Base-by-base conservation (phyloP, 164 flowering plant genomes). In the Nelumbo lutea region DNA sequence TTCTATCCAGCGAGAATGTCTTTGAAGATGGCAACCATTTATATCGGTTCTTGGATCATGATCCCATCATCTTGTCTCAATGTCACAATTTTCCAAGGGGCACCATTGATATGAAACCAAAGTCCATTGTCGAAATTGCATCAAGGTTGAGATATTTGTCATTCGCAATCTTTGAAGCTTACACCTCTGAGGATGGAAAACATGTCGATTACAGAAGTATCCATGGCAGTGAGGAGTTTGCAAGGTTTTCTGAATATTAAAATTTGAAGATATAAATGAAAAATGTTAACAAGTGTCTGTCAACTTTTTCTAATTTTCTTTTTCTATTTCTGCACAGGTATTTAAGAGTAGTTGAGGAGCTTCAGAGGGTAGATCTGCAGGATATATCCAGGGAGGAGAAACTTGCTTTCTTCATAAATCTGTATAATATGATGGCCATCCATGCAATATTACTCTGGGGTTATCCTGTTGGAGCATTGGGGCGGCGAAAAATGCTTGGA, bases 191-290 rank as follows among this genome's bases (percentile, higher is more conserved):
- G 68, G 95, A 87, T 83, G 90, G 98, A 71, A 82, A 74, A 68
- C 95, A 85, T 77, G 89, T 92, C 56, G 96, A 90, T 65, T 92
- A 92, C 72, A 84, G 83, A 79, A 88, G 84, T 67, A 87, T 92
- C 69, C 89, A 84, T 69, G 85, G 88, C 45, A 88, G 91, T 75
- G 98, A 92, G 83, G 98, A 92, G 78, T 92, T 88, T 78, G 93
- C 90, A 64, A 90, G 98, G 98, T 92, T 68, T 27, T 27, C 67
- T 60, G 59, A 52, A 5, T 27, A 27, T 27, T 27, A 13, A 27
- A 27, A 57, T 4, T 52, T 42, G 6, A 47, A 27, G 27, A 61
- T 2, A 46, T 44, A 9, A 57, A 9, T n/a, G 42, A 9, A 13
- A 15, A 14, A 67, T 42, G 42, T 52, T 42, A 41, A 50, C 43